phyloP scores from a whole-genome alignment of 768 basidiomycete genomes.

The Pisolithus orientalis region DNA sequence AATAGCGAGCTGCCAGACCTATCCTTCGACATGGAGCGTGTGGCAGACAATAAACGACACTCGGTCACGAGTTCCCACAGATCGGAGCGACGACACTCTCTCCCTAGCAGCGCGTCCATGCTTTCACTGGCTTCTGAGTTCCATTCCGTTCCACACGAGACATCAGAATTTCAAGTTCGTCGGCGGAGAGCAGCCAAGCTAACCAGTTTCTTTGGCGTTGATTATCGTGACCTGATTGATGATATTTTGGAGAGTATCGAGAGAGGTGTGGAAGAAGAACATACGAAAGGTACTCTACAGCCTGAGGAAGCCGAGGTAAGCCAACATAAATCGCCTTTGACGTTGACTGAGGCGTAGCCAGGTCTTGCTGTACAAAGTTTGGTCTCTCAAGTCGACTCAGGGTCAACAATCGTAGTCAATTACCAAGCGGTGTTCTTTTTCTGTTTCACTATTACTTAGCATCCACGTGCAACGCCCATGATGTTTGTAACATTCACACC shows the following conservation, averaged over 20 bases:
- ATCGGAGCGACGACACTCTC: conserved; percentile 63
- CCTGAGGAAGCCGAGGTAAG: conserved; percentile 70
- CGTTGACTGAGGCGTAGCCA: conserved; percentile 19
- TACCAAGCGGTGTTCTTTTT: conserved; percentile 2
- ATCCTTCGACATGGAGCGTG: conserved; percentile 15
- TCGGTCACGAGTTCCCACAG: conserved; percentile 36
- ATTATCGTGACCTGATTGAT: conserved; percentile 70
- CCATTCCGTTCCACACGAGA: conserved; percentile 36
- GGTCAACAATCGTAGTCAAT: conserved; percentile 10
- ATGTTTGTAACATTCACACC: conserved; percentile 13
- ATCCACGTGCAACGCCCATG: conserved; percentile 4
- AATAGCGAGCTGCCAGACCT: conserved; percentile 26
- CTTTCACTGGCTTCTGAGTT: conserved; percentile 53
- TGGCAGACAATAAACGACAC: conserved; percentile 16
- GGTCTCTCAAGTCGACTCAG: conserved; percentile 21
- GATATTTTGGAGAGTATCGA: conserved; percentile 82
- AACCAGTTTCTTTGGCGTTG: conserved; percentile 82
- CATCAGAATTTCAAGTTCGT: conserved; percentile 55
- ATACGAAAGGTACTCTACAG: conserved; percentile 53
- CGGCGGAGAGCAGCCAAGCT: conserved; percentile 76
- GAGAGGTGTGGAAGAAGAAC: conserved; percentile 64
- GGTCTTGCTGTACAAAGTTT: conserved; percentile 41
- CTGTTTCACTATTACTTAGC: conserved; percentile 3
- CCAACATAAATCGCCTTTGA: conserved; percentile 5
- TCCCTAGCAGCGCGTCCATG: conserved; percentile 59